A percentile compares a stretch with the other conserved stretches of the same genome.
phyloP scores from a whole-genome alignment of 78 protist species.

The Dictyostelium firmibasis region DNA sequence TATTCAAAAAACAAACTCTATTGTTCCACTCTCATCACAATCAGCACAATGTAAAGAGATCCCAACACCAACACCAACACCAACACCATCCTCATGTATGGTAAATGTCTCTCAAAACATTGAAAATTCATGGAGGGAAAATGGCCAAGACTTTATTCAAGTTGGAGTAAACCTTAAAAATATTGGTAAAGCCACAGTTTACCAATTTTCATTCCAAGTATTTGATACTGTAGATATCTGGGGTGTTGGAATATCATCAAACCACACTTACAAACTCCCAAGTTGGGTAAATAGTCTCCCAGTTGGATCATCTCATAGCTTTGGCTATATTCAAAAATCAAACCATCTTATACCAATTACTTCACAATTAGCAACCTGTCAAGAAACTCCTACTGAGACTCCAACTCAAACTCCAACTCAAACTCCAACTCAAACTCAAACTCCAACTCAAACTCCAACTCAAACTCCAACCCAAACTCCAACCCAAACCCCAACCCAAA shows the following conservation, averaged over 20 bases:
- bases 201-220: not conserved
- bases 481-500: not conserved
- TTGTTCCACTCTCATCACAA: not conserved
- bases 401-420: no score
- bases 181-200: not conserved
- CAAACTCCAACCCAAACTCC: not conserved
- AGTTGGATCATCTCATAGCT: not conserved
- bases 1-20: not conserved
- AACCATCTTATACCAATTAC: not conserved
- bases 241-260: not conserved
- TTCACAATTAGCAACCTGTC: not conserved
- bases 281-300: not conserved
- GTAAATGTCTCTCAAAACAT: not conserved
- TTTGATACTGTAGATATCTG: not conserved
- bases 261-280: not conserved
- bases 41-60: not conserved
- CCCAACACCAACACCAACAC: not conserved
- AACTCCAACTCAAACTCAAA: not conserved
- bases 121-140: constrained; percentile 3
- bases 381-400: no score
- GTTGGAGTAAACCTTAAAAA: not conserved
- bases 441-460: not conserved
- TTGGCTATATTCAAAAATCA: not conserved
- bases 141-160: not conserved
- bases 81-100: not conserved